Conservation (phyloP, 2,329 filamentous ascomycete species). For the Xylaria polymorpha region DNA sequence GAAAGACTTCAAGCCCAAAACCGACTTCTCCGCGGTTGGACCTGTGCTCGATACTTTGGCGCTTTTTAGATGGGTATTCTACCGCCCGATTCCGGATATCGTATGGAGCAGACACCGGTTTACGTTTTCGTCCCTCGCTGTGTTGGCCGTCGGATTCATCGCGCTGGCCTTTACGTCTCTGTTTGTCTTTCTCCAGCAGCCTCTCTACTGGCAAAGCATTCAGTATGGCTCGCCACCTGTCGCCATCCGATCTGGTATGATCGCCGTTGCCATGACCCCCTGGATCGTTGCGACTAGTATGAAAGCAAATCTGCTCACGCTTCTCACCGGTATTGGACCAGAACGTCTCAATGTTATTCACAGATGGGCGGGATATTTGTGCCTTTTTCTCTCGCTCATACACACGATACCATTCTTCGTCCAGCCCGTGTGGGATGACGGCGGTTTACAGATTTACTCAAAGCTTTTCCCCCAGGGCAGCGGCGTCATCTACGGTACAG, state of each 20-base stretch:
- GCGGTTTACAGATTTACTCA: constrained; percentile 76
- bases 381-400: constrained; percentile 82
- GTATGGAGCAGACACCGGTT: constrained; percentile 74
- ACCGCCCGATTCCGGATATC: constrained; percentile 83
- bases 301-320: constrained; percentile 87
- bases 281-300: constrained; percentile 92
- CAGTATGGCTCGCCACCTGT: constrained; percentile 87
- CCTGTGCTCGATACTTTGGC: constrained; percentile 83
- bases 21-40: constrained; percentile 79
- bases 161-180: constrained; percentile 79
- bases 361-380: constrained; percentile 90
- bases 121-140: constrained; percentile 82
- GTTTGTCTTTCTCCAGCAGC: constrained; percentile 88
- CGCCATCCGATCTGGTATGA: constrained; percentile 89
- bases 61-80: constrained; percentile 89
- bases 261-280: constrained; percentile 88
- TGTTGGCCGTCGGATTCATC: constrained; percentile 74
- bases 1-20: constrained; percentile 70
- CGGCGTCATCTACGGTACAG: constrained; percentile 85
- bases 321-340: constrained; percentile 90
- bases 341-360: constrained; percentile 94
- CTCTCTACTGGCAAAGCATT: constrained; percentile 90
- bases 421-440: constrained; percentile 85
- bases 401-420: constrained; percentile 92
- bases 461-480: constrained; percentile 73